A percentile compares a stretch with the other conserved stretches of the same genome.
phyloP scores from a whole-genome alignment of 2,329 filamentous ascomycete species.

The Penicillium sp. region DNA sequence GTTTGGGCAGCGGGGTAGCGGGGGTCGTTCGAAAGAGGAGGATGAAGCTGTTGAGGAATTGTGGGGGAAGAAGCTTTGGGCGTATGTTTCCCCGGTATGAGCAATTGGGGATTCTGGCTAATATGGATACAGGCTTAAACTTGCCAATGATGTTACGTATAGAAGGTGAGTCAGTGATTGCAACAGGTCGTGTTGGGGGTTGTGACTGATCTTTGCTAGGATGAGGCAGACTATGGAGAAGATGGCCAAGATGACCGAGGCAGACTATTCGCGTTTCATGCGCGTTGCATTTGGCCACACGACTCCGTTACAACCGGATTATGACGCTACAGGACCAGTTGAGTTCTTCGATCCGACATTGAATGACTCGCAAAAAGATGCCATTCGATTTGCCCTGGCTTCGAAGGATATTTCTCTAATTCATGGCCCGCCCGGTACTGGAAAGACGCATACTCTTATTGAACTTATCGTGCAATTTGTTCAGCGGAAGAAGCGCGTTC shows the following conservation, averaged over 20 bases:
- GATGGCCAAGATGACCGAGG: conserved; percentile 53
- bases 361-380: conserved; percentile 60
- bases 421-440: conserved; percentile 91
- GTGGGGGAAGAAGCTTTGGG: conserved; percentile 57
- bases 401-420: conserved; percentile 81
- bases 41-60: conserved; percentile 47
- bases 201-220: conserved; percentile 31
- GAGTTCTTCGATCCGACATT: conserved; percentile 54
- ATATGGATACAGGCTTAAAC: conserved; percentile 51
- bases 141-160: conserved; percentile 64
- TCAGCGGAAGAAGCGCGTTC: conserved; percentile 64
- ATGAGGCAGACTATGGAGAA: conserved; percentile 62
- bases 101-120: conserved; percentile 1
- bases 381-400: conserved; percentile 74
- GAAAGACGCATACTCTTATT: conserved; percentile 94
- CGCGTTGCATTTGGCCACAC: conserved; percentile 58
- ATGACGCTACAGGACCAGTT: conserved; percentile 44
- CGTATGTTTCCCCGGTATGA: conserved; percentile 45
- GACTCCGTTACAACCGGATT: conserved; percentile 50
- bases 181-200: background rate
- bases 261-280: conserved; percentile 56
- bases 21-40: conserved; percentile 35
- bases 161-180: conserved; percentile 52
- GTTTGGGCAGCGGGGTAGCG: conserved; percentile 39
- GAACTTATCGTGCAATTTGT: conserved; percentile 91